Evolutionary conservation across 2,329 filamentous ascomycete genomes (phyloP), one percentile per base, ranked within the genome.

Genomic region (Diplodia scrobiculata): DNA sequence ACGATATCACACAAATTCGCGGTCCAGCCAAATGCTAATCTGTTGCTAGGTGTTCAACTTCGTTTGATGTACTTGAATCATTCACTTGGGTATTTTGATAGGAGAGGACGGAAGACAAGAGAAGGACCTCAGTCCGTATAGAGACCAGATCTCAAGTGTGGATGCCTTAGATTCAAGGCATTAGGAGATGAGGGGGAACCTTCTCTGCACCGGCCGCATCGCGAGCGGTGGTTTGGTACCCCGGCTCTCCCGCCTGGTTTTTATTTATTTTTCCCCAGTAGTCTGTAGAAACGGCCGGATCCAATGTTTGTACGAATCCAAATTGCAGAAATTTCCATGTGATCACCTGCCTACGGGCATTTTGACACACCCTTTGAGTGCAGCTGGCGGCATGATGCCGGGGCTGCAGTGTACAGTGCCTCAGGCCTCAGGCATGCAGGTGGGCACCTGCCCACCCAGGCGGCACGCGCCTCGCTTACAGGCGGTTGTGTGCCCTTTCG

Each of bases 81-180:
- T 89, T 89, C 72, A 87, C 83, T 27, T 89, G 87, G 87, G 79
- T 86, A 7, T 88, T 87, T 70, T 88, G 74, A 36, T 70, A 32
- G 21, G 45, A n/a, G 5, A 27, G 5, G 3, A n/a, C 17, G 11
- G 7, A 27, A 41, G 53, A 48, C 27, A 32, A 7, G 19, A 29
- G n/a, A 32, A 17, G 4, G 14, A 34, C 29, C 38, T 14, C 25
- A 45, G 41, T 9, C 9, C 17, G 41, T 45, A 36, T 27, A 47
- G 45, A 59, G 38, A 47, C 14, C 38, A 59, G 36, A 60, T 48
- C 19, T 32, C 9, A 27, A 50, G 6, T 62, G 14, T 36, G 25
- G 10, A 25, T 50, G 45, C 25, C 45, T 36, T 7, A 36, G 29
- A 11, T 11, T 17, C 29, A 14, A 14, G 58, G 38, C 34, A 19